These are phyloP conservation scores for Pyricularia pennisetigena DNA, from an alignment of 2,329 filamentous ascomycete genomes.

Conservation along the genomic window DNA sequence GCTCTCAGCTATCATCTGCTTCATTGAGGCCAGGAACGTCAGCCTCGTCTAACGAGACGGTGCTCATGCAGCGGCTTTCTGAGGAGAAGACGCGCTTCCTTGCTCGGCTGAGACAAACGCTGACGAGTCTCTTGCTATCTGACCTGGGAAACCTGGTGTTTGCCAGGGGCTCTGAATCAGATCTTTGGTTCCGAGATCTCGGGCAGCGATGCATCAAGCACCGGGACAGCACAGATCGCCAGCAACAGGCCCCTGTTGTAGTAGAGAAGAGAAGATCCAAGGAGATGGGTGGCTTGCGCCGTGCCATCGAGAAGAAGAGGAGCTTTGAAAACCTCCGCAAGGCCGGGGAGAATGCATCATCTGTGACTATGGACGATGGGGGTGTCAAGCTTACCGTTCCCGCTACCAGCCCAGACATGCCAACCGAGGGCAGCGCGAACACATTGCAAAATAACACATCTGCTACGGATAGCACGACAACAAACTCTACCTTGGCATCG, in stretches of 20 bases:
- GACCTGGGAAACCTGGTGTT: slow-evolving; percentile 84
- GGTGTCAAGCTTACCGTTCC: slow-evolving; percentile 7
- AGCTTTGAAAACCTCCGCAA: slow-evolving; percentile 51
- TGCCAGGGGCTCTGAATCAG: slow-evolving; percentile 84
- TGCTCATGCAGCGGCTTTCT: slow-evolving; percentile 49
- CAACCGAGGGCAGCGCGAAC: neutral
- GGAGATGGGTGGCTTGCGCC: neutral
- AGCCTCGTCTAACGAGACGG: slow-evolving; percentile 57
- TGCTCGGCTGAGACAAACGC: slow-evolving; percentile 62
- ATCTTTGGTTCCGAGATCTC: slow-evolving; percentile 70
- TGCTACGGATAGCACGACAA: slow-evolving; percentile 11
- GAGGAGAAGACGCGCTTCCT: slow-evolving; percentile 74
- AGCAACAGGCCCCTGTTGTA: neutral
- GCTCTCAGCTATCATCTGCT: slow-evolving; percentile 23
- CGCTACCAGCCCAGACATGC: neutral
- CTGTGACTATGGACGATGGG: slow-evolving; percentile 13
- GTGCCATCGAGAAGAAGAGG: slow-evolving; percentile 26
- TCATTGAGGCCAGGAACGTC: slow-evolving; percentile 52
- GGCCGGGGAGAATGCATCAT: slow-evolving; percentile 27
- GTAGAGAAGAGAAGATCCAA: neutral
- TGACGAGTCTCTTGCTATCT: slow-evolving; percentile 78
- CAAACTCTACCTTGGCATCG: neutral
- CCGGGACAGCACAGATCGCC: slow-evolving; percentile 42
- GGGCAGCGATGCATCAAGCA: slow-evolving; percentile 57
- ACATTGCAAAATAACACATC: neutral